These are phyloP conservation scores for Dactylonectria macrodidyma DNA, from an alignment of 2,329 filamentous ascomycete genomes.

Conservation along the genomic window DNA sequence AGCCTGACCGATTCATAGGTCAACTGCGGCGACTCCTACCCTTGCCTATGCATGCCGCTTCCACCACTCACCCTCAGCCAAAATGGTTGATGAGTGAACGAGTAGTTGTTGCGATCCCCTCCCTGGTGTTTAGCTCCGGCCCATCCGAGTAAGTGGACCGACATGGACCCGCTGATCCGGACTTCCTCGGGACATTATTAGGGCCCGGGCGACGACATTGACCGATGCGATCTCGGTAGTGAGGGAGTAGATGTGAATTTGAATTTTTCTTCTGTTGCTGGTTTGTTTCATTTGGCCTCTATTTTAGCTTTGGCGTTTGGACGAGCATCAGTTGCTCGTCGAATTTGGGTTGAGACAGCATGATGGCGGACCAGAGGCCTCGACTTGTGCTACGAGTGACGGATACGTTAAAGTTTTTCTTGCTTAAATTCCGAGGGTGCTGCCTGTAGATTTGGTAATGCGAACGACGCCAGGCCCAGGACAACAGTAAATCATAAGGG, in stretches of 20 bases:
- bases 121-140: constrained; percentile 16
- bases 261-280: no score
- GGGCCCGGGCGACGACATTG: constrained; percentile 20
- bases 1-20: background rate
- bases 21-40: background rate
- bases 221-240: constrained; percentile 1
- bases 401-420: background rate
- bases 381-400: constrained; percentile 23
- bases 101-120: constrained; percentile 1
- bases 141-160: constrained; percentile 30
- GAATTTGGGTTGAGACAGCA: background rate
- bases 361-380: background rate
- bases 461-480: background rate
- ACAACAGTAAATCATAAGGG: no score
- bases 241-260: background rate
- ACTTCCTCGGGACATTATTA: constrained; percentile 16
- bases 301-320: no score
- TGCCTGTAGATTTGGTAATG: constrained; percentile 38
- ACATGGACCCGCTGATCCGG: constrained; percentile 20
- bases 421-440: constrained; percentile 12
- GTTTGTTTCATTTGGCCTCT: no score
- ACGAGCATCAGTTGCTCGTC: background rate
- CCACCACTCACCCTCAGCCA: background rate
- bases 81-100: constrained; percentile 2
- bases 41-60: background rate